Evolutionary conservation across 345 rosid genomes (phyloP).

Genomic region (Kernera saxatilis): DNA sequence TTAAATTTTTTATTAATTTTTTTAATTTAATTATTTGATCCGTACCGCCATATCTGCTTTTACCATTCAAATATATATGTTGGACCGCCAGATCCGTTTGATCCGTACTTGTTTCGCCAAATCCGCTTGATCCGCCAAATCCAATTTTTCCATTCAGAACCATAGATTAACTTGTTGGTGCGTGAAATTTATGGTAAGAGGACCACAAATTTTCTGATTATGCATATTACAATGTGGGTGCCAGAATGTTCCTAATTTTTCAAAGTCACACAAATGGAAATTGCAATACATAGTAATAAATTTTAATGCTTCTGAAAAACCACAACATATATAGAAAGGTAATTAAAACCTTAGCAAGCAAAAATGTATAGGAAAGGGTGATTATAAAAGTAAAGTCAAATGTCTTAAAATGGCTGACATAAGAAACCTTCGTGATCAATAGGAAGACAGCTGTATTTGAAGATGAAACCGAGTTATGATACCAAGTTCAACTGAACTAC

Average conservation of each 20-base stretch:
- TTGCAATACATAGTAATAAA: not conserved
- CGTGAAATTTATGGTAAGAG: not conserved
- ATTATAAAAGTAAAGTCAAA: conserved; percentile 18
- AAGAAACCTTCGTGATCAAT: not conserved
- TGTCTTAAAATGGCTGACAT: conserved; percentile 26
- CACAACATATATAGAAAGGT: not conserved
- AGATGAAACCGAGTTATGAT: conserved; percentile 19
- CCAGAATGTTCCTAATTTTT: conserved; percentile 19
- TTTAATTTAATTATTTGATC: too few species aligned
- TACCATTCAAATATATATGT: too few species aligned
- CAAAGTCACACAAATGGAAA: conserved; percentile 7
- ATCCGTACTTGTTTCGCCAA: too few species aligned
- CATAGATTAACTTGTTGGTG: conserved; percentile 11
- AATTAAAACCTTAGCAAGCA: not conserved
- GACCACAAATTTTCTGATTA: conserved; percentile 19
- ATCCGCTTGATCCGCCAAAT: too few species aligned
- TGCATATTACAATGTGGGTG: conserved; percentile 19
- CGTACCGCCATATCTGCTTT: too few species aligned
- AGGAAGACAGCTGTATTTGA: conserved; percentile 26
- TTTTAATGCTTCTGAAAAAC: not conserved
- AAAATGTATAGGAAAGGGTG: conserved; percentile 3
- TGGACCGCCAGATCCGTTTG: too few species aligned
- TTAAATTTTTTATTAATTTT: too few species aligned
- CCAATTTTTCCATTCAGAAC: too few species aligned
- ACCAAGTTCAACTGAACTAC: conserved; percentile 2